Conservation (phyloP, 139 green algal genomes). For the Nannochloris sp. region DNA sequence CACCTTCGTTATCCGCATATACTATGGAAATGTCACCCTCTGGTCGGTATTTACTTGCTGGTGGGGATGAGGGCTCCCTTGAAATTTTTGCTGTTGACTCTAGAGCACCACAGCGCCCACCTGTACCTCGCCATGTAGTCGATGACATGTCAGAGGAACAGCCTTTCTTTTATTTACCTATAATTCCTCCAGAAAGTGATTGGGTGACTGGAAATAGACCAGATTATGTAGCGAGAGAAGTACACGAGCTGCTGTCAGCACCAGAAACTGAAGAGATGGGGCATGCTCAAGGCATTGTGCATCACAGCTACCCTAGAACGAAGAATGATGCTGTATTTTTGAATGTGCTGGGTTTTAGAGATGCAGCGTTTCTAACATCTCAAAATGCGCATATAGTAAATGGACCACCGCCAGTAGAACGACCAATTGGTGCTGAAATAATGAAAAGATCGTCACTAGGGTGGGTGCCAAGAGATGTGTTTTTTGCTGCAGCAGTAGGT, state of each 20-base stretch:
- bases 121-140: neutral
- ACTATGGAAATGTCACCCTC: neutral
- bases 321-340: neutral
- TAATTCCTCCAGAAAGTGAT: neutral
- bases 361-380: neutral
- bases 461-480: neutral
- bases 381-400: neutral
- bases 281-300: too few species aligned
- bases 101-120: neutral
- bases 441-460: neutral
- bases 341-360: neutral
- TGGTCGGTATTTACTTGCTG: neutral
- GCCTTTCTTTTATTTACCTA: neutral
- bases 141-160: neutral
- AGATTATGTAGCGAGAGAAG: too few species aligned
- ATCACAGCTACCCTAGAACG: neutral
- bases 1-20: neutral
- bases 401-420: neutral
- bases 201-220: neutral
- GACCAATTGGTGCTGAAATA: neutral
- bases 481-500: neutral
- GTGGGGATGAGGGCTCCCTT: neutral
- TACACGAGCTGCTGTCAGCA: too few species aligned
- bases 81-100: neutral
- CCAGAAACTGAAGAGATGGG: too few species aligned